Percentiles rank a stretch among this genome's conserved stretches.
These are phyloP conservation scores for Aechmea fasciata DNA, from an alignment of 176 grass and related monocot genomes.

Conservation along the genomic window DNA sequence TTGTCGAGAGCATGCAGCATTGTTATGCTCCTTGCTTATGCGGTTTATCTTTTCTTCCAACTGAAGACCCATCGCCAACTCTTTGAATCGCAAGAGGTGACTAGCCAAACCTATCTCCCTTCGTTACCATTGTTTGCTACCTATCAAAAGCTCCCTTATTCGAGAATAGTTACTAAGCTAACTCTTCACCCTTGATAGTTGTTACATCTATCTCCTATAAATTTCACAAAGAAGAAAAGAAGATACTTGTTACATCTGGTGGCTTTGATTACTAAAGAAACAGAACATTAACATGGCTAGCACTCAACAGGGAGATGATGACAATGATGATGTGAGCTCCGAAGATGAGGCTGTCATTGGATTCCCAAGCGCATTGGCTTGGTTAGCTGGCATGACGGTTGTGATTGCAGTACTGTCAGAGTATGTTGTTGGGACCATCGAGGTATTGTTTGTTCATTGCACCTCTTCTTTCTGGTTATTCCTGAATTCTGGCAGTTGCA, in stretches of 20 bases:
- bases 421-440: constrained; percentile 80
- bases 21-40: constrained; percentile 76
- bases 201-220: background rate
- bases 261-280: constrained; percentile 1
- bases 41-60: constrained; percentile 88
- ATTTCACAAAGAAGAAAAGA: background rate
- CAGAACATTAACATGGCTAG: constrained; percentile 1
- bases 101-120: background rate
- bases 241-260: background rate
- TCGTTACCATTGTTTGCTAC: background rate
- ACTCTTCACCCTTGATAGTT: background rate
- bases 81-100: constrained; percentile 65
- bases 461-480: background rate
- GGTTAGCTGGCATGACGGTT: constrained; percentile 59
- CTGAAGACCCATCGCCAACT: constrained; percentile 85
- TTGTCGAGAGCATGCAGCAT: constrained; percentile 78
- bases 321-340: constrained; percentile 35
- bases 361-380: constrained; percentile 49
- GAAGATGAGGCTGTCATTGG: constrained; percentile 54
- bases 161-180: too few species aligned
- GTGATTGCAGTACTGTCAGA: constrained; percentile 71
- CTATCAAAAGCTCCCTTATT: background rate
- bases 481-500: too few species aligned
- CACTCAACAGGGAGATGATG: constrained; percentile 21
- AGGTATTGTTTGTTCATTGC: constrained; percentile 33